Evolutionary conservation across 2,329 filamentous ascomycete genomes (phyloP).

Genomic region (Juglanconis juglandina): DNA sequence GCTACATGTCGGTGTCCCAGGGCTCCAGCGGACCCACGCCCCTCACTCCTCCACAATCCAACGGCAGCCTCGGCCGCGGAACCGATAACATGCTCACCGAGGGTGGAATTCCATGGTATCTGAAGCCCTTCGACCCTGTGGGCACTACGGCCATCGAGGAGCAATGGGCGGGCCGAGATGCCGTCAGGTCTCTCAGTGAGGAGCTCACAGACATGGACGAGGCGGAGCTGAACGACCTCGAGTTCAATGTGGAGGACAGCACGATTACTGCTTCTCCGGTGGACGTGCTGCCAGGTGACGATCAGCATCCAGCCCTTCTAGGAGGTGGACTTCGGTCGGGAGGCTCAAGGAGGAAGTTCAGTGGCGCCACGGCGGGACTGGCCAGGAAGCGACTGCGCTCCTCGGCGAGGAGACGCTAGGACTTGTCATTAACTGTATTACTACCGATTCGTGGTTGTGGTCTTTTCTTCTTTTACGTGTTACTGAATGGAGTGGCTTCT

Average conservation of each 20-base stretch:
- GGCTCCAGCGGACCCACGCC: conserved; percentile 41
- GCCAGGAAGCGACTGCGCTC: conserved; percentile 30
- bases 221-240: conserved; percentile 74
- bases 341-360: conserved; percentile 8
- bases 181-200: conserved; percentile 68
- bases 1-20: conserved; percentile 35
- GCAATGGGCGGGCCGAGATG: conserved; percentile 68
- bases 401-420: conserved; percentile 26
- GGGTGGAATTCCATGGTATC: conserved; percentile 86
- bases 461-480: background rate
- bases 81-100: conserved; percentile 55
- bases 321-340: background rate
- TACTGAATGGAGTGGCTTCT: too few species aligned
- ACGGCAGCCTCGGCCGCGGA: conserved; percentile 51
- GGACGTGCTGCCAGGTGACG: conserved; percentile 15
- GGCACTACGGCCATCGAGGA: conserved; percentile 80
- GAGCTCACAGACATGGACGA: conserved; percentile 90
- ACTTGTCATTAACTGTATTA: conserved; percentile 1
- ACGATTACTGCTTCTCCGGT: conserved; percentile 39
- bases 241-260: conserved; percentile 49
- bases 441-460: background rate
- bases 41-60: conserved; percentile 66
- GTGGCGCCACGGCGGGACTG: background rate
- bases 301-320: background rate
- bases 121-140: conserved; percentile 72